Evolutionary conservation across 441 rosid species (phyloP).

Genomic region (Macaranga tanarius): DNA sequence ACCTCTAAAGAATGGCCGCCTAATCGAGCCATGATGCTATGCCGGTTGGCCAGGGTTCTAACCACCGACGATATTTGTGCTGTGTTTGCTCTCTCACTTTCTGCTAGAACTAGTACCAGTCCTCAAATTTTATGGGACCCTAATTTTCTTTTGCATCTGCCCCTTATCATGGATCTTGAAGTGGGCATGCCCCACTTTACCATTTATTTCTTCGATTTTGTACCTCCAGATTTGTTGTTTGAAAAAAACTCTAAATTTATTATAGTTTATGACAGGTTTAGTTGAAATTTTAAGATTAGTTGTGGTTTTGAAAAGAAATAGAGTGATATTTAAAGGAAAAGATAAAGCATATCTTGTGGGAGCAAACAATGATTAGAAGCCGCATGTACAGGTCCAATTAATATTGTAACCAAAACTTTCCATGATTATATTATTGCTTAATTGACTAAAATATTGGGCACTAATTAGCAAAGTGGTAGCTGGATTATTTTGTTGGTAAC

Average conservation of each 20-base stretch:
- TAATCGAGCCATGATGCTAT: slow-evolving; percentile 22
- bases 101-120: slow-evolving; percentile 21
- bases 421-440: neutral
- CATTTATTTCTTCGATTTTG: neutral
- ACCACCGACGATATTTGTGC: slow-evolving; percentile 37
- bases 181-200: slow-evolving; percentile 1
- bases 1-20: neutral
- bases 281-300: neutral
- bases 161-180: slow-evolving; percentile 7
- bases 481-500: neutral
- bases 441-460: neutral
- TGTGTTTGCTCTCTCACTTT: neutral
- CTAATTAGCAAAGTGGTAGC: neutral
- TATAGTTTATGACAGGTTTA: neutral
- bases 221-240: neutral
- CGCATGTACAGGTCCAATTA: slow-evolving; percentile 2
- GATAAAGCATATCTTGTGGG: neutral
- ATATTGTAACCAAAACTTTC: neutral
- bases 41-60: slow-evolving; percentile 37
- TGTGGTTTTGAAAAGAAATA: neutral
- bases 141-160: neutral
- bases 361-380: slow-evolving; percentile 11
- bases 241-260: neutral
- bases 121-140: slow-evolving; percentile 10
- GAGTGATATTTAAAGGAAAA: neutral